Conservation (phyloP, 169 alveolate genomes). For the Eimeria tenella region DNA sequence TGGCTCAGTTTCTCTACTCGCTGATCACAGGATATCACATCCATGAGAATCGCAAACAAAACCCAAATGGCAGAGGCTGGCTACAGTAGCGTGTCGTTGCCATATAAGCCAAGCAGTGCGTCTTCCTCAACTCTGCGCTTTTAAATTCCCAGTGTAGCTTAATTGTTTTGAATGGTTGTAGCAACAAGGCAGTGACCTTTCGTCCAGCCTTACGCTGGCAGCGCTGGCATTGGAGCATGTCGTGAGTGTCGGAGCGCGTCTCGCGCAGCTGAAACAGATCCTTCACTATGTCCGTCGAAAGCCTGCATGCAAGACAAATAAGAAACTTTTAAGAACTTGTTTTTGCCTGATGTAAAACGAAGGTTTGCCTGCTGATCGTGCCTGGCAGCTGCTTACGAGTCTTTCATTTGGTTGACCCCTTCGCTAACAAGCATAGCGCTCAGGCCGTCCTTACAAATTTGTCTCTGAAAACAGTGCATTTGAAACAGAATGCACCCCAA, state of each 20-base stretch:
- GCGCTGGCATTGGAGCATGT: conserved; percentile 85
- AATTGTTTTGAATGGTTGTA: too few relatives aligned
- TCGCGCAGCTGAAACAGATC: conserved; percentile 83
- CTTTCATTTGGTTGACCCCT: conserved; percentile 83
- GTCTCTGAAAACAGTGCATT: conserved; percentile 85
- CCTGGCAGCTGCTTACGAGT: conserved; percentile 69
- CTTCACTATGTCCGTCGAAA: conserved; percentile 83
- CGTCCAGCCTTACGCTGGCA: conserved; percentile 60
- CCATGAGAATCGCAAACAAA: not conserved
- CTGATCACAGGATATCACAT: conserved; percentile 1
- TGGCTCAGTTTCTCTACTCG: conserved; percentile 35
- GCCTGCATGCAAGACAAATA: conserved; percentile 56
- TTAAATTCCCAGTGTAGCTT: too few relatives aligned
- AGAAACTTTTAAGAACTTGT: not conserved
- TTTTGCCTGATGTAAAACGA: too few relatives aligned
- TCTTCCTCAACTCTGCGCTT: not conserved
- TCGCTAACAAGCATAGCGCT: conserved; percentile 86
- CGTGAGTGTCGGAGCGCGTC: conserved; percentile 86
- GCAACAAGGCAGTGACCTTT: not conserved
- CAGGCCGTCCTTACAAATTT: conserved; percentile 86
- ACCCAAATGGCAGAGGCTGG: not conserved
- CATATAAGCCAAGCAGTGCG: not conserved
- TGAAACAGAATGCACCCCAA: not conserved
- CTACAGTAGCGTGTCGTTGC: not conserved
- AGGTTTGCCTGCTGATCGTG: not conserved